Conservation (phyloP, 2,329 filamentous ascomycete species). For the Aspergillus amoenus region DNA sequence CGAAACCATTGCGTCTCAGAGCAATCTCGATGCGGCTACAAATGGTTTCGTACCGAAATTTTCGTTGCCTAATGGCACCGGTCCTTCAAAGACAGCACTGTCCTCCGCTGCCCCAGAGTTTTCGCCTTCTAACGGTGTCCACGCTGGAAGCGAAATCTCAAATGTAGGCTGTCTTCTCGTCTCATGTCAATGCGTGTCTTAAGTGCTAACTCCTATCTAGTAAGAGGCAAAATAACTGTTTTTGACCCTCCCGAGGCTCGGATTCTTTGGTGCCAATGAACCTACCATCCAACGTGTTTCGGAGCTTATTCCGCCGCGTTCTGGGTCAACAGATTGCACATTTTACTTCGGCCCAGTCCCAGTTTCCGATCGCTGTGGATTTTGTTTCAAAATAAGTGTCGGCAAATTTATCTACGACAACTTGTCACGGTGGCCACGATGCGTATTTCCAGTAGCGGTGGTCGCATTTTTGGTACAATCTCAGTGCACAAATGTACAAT, state of each 20-base stretch:
- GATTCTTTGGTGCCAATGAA: neutral
- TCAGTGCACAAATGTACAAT: conserved; percentile 72
- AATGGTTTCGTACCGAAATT: conserved; percentile 31
- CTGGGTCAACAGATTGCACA: conserved; percentile 52
- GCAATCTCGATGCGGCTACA: conserved; percentile 27
- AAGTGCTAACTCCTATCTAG: conserved; percentile 7
- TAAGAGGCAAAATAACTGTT: conserved; percentile 11
- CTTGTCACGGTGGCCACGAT: conserved; percentile 32
- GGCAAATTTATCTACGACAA: conserved; percentile 47
- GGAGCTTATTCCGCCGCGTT: conserved; percentile 34
- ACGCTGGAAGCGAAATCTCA: conserved; percentile 32
- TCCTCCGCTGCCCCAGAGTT: conserved; percentile 66
- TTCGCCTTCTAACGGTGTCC: conserved; percentile 44
- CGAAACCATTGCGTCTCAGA: conserved; percentile 35
- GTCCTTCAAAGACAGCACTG: conserved; percentile 51
- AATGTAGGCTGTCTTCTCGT: conserved; percentile 36
- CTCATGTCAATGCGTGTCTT: conserved; percentile 12
- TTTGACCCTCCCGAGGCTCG: neutral
- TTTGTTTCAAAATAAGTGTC: conserved; percentile 48
- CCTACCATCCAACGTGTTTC: neutral
- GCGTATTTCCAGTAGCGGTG: conserved; percentile 71
- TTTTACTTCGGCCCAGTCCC: conserved; percentile 36
- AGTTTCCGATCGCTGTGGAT: conserved; percentile 40
- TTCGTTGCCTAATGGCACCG: conserved; percentile 42
- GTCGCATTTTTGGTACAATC: conserved; percentile 72